Base-by-base conservation (phyloP, 257 asterid species). In the Solanum habrochaites region DNA sequence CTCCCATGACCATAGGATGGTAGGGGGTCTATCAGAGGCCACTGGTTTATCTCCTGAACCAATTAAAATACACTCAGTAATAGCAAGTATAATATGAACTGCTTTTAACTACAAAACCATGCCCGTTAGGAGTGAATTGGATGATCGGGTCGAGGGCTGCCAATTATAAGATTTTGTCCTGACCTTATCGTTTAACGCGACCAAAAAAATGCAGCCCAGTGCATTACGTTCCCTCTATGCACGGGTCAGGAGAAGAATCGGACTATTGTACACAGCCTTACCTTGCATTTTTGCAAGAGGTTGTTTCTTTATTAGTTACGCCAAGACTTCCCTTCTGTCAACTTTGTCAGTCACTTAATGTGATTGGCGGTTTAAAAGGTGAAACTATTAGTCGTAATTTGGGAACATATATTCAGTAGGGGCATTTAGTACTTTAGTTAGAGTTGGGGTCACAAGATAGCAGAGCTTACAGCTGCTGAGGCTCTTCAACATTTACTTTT, bases 1-100 rank as follows among this genome's bases (percentile, higher is more conserved):
- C 98, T 94, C 86, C 99, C 98, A 83, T 89, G 98, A 9, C 98
- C 99, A 31, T 96, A 95, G 8, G 99, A 96, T 40, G 99, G 98
- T 67, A 96, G 91, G 7, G 99, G 98, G 75, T 93, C 95, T 62
- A 96, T 74, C 91, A 96, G 92, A 2, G 93, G 89, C 99, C 99
- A 96, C 3, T 90, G 70, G 16, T 66, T 89, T 88, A 93, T 93
- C 40, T 96, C 98, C 99, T 96, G 94, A 86, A 83, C 87, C 47
- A 71, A 83, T 5, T 27, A n/a, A 58, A 58, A 32, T 39, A 20
- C 83, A 78, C 66, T 27, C 42, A 45, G 47, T 45, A 78, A 78
- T 8, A 78, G 66, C 40, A 45, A 43, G 60, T 43, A 75, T 29
- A 75, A 23, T 75, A 40, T 11, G 58, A 40, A 13, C 7, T 75